phyloP scores from a whole-genome alignment of 768 basidiomycete species.

The Neoboletus magnificus region DNA sequence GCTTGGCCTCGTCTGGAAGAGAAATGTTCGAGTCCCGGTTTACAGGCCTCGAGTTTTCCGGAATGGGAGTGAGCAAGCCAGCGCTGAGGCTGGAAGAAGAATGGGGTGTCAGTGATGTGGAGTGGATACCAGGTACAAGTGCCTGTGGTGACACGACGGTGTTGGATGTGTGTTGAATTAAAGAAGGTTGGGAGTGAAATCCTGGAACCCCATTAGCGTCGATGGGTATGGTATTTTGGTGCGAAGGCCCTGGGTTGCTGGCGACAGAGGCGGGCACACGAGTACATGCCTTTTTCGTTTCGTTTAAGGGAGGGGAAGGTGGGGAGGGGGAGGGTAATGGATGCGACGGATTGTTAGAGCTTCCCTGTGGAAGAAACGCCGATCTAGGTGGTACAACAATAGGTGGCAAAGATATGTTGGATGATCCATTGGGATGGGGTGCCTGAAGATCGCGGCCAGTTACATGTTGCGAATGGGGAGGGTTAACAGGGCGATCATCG shows the following conservation, averaged over 20 bases:
- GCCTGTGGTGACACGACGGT: constrained; percentile 13
- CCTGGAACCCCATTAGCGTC: background rate
- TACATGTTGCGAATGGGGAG: constrained; percentile 16
- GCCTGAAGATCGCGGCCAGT: constrained; percentile 7
- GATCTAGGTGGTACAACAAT: constrained; percentile 22
- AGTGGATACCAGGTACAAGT: constrained; percentile 10
- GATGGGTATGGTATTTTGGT: constrained; percentile 1
- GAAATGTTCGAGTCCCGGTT: constrained; percentile 69
- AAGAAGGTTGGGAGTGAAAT: constrained; percentile 9
- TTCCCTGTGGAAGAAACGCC: constrained; percentile 17
- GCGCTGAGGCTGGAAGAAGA: constrained; percentile 19
- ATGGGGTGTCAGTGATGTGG: constrained; percentile 14
- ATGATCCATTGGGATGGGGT: background rate
- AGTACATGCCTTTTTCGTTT: constrained; percentile 6
- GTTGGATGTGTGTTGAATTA: constrained; percentile 19
- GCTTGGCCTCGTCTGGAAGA: constrained; percentile 73
- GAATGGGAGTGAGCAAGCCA: constrained; percentile 21
- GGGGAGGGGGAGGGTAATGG: background rate
- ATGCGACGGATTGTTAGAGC: constrained; percentile 7
- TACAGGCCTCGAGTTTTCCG: constrained; percentile 34
- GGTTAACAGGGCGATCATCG: constrained; percentile 22
- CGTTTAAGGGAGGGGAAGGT: constrained; percentile 22
- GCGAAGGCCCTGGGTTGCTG: constrained; percentile 5
- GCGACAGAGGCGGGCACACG: constrained; percentile 3
- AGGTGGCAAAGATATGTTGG: constrained; percentile 3